Conservation (phyloP, 2,329 filamentous ascomycete genomes). For the Pseudocercospora fuligena region DNA sequence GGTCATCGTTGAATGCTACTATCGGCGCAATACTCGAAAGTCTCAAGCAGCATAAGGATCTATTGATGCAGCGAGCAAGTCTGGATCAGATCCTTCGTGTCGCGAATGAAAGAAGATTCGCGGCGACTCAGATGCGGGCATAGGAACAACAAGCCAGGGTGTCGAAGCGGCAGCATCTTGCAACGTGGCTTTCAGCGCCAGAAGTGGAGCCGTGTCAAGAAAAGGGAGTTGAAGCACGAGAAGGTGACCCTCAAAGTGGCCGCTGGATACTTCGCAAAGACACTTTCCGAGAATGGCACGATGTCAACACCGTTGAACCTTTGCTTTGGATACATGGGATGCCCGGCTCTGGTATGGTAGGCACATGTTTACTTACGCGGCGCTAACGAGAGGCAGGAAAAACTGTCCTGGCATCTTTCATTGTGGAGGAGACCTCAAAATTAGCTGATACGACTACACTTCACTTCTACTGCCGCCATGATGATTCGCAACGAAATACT, state of each 20-base stretch:
- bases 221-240: neutral
- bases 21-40: too few species aligned
- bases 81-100: too few species aligned
- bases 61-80: too few species aligned
- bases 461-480: slow-evolving; percentile 21
- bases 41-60: too few species aligned
- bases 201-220: slow-evolving; percentile 1
- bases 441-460: slow-evolving; percentile 1
- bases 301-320: neutral
- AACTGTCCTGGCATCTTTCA: slow-evolving; percentile 16
- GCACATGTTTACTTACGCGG: neutral
- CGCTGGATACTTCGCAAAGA: slow-evolving; percentile 12
- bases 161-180: too few species aligned
- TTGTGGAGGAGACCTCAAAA: slow-evolving; percentile 5
- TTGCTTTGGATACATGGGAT: slow-evolving; percentile 17
- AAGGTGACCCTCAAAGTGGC: slow-evolving; percentile 4
- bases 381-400: slow-evolving; percentile 8
- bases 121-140: too few species aligned
- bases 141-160: too few species aligned
- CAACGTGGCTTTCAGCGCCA: slow-evolving; percentile 10
- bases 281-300: slow-evolving; percentile 13
- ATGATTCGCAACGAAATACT: slow-evolving; percentile 13
- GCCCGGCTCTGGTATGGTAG: slow-evolving; percentile 9
- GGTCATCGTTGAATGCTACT: too few species aligned
- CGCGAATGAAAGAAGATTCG: too few species aligned